Base-by-base conservation (phyloP, 2,329 filamentous ascomycete genomes). In the Fusarium subtropicale region DNA sequence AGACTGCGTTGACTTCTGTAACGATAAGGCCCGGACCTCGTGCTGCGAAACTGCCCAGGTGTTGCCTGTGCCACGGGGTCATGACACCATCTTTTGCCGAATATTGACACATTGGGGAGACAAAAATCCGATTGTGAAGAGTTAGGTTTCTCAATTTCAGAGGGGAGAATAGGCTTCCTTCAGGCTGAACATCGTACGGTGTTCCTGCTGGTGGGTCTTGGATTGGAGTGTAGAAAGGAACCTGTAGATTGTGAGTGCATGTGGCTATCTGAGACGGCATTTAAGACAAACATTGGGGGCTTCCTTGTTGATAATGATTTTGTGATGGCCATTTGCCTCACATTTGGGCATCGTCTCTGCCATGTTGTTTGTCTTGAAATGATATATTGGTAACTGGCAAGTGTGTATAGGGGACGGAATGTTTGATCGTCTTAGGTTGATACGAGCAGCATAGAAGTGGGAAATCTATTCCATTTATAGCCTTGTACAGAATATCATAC, bases 1-100 rank as follows among this genome's bases (percentile, higher is more conserved):
- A 81, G 0, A 94, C 88, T 3, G 88, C 82, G 1, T 90, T 91
- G 4, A 91, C 90, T 79, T 94, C 92, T 18, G 92, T 82, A 44
- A 91, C 83, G 18, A 88, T 77, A 4, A 93, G 78, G 1, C 89
- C 91, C 0, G 91, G 73, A 7, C 81, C 81, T 7, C 79, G 76
- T 22, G 73, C 71, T 5, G 79, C 75, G 42, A 80, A 79, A 47
- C 77, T 75, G 34, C 80, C 79, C 28, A 80, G 74, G 24, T 84
- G 82, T 5, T 79, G 76, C 12, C 79, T 75, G 71, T 85, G 82
- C 78, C 80, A 85, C 16, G 79, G 78, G 4, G 79, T 82, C 64
- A 79, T 74, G 66, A 79, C 76, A 18, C 82, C 83, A 9, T 80
- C 74, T 34, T 81, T 71, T n/a, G 79, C 77, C 7, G 80, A 82